Percentiles rank a stretch among this genome's conserved stretches.
Evolutionary conservation across 352 stramenopile species (phyloP).

Genomic region (Phytopythium oedochilum): DNA sequence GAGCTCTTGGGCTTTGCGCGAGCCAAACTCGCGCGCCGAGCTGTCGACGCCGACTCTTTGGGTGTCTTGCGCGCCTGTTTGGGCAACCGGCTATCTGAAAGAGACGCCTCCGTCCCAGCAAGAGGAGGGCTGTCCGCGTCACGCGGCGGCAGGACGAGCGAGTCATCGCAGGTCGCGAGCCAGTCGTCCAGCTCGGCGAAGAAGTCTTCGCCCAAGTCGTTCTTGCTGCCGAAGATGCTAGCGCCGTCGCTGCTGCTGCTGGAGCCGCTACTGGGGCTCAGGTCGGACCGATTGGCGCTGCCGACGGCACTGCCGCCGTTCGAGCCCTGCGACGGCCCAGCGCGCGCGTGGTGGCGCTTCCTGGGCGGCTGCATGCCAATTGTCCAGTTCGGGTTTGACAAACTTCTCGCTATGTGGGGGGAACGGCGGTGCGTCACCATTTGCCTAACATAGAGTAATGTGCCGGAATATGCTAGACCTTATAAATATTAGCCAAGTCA

Average conservation of each 20-base stretch:
- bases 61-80: no score
- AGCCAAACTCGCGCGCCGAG: neutral
- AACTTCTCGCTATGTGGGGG: no score
- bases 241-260: neutral
- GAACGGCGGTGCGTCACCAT: no score
- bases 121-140: neutral
- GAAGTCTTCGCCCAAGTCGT: no score
- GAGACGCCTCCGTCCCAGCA: no score
- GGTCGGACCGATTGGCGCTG: neutral
- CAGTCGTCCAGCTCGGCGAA: slow-evolving; percentile 22
- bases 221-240: no score
- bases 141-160: neutral
- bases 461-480: no score
- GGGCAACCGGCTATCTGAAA: no score
- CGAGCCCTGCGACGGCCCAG: no score
- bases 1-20: slow-evolving; percentile 23
- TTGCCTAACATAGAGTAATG: no score
- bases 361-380: neutral
- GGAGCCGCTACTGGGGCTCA: neutral
- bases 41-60: neutral
- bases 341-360: neutral
- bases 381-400: neutral
- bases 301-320: neutral
- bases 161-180: slow-evolving; percentile 6
- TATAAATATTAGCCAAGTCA: no score